Evolutionary conservation across 1,284 basidiomycete species (phyloP), one percentile per base, ranked within the genome.

Genomic region (Papiliotrema terrestris): DNA sequence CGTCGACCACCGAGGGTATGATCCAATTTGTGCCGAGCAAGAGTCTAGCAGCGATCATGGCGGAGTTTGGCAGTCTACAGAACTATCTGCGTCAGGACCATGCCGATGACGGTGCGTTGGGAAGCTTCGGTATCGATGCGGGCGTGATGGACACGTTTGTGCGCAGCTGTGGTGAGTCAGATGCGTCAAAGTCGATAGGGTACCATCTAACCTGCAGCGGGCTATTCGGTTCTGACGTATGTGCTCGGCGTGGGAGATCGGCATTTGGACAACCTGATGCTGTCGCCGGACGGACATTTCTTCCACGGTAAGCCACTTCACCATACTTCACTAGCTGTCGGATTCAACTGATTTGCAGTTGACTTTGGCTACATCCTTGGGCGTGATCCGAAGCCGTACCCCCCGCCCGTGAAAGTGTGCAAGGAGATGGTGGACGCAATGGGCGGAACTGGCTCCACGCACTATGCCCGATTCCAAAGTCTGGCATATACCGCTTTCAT

Each of bases 341-440:
- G 36, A 51, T 86, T 84, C 86, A 6, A 45, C 63, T 71, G 13
- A 66, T 43, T 50, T 43, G 0, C 66, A 92, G 95, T 98, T 61
- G 96, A 98, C 75, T 99, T 98, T 71, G 95, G 96, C 2, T 99
- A 98, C 77, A 98, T 98, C 66, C 83, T 99, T 8, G 95, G 95
- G 2, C 87, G 94, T 8, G 96, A 98, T 71, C 96, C 96, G 0
- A 98, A 99, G 73, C 93, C 94, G 0, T 97, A 96, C 71, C 93
- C 96, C 4, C 96, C 96, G 1, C 90, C 93, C 1, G 93, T 98
- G 66, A 99, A 99, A 76, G 89, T 99, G 26, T 96, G 93, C 78
- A 95, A 96, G 67, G 96, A 98, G 73, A 99, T 98, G 96, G 92
- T 98, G 1, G 96, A 99, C 69, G 94, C 89, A 8, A 97, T 99